A percentile compares a stretch with the other conserved stretches of the same genome.
phyloP scores from a whole-genome alignment of 305 asterid species.

The Fraxinus sp. region DNA sequence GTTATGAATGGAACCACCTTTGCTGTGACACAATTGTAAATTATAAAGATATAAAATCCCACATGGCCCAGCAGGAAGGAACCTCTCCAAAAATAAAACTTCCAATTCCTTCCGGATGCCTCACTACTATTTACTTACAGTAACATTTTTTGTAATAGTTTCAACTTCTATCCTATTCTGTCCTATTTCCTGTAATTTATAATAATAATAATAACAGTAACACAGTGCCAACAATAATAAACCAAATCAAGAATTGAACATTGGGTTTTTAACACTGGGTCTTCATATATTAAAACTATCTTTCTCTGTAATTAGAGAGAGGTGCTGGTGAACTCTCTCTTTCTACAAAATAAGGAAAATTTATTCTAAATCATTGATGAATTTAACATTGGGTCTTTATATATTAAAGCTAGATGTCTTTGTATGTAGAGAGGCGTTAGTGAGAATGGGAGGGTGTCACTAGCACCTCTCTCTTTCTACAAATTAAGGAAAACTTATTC shows the following conservation, averaged over 20 bases:
- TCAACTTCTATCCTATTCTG: not conserved
- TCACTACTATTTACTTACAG: not conserved
- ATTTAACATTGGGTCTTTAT: not conserved
- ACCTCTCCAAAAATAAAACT: not conserved
- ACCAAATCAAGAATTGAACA: not conserved
- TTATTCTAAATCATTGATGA: not conserved
- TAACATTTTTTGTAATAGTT: not conserved
- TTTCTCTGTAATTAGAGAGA: too few relatives aligned
- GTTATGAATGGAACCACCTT: not conserved
- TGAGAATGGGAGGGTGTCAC: not conserved
- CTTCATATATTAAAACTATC: not conserved
- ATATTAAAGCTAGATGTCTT: not conserved
- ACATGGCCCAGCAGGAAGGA: not conserved
- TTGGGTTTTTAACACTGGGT: not conserved
- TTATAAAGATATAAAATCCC: not conserved
- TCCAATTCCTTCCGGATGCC: not conserved
- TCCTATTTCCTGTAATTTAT: not conserved
- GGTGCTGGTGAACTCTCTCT: too few relatives aligned
- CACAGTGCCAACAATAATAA: not conserved
- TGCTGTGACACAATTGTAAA: not conserved
- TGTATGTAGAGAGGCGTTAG: not conserved
- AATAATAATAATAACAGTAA: not conserved
- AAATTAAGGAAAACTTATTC: too few relatives aligned
- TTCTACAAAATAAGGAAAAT: too few relatives aligned
- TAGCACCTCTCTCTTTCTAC: not conserved